Evolutionary conservation across 345 rosid species (phyloP), one percentile per base, ranked within the genome.

Genomic region (Eucalyptus cloeziana): DNA sequence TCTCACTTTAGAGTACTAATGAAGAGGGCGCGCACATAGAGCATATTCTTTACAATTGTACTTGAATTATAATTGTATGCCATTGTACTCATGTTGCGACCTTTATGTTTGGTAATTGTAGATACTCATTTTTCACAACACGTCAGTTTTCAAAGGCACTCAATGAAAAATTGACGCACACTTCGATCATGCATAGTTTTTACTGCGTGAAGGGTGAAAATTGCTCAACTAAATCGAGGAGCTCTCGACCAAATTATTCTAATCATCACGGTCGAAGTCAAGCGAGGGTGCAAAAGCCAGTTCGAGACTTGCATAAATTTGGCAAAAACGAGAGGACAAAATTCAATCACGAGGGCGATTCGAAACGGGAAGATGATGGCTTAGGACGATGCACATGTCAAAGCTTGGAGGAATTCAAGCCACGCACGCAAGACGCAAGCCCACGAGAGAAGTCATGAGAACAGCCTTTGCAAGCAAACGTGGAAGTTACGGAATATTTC

Each of bases 121-220:
- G 4, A 13, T 69, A 4, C 3, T 37, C 24, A 69, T 69, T 31
- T 69, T 69, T 5, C 80, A 5, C 12, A 0, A 4, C 22, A 1
- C 0, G 6, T 17, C 12, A 24, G 0, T 69, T 69, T 69, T 69
- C 24, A 4, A 9, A 31, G 1, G 3, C 1, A 4, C 11, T 30
- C 10, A 31, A 16, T 5, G 43, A 31, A 69, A 69, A 69, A 15
- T 60, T 0, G 2, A 71, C 0, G 4, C 25, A 10, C 1, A 1
- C 2, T 37, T 33, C 2, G 0, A 71, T 19, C 13, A 0, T 17
- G 13, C 3, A 69, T 71, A 67, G 12, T 71, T 71, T 71, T 33
- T 19, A 19, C 3, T 17, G 8, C 13, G 2, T 37, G 80, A 69
- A 17, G 80, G 80, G 80, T 8, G 43, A 16, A 69, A 5, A 17